Conservation (phyloP, 208 protist genomes). For the Zelonia costaricensis region DNA sequence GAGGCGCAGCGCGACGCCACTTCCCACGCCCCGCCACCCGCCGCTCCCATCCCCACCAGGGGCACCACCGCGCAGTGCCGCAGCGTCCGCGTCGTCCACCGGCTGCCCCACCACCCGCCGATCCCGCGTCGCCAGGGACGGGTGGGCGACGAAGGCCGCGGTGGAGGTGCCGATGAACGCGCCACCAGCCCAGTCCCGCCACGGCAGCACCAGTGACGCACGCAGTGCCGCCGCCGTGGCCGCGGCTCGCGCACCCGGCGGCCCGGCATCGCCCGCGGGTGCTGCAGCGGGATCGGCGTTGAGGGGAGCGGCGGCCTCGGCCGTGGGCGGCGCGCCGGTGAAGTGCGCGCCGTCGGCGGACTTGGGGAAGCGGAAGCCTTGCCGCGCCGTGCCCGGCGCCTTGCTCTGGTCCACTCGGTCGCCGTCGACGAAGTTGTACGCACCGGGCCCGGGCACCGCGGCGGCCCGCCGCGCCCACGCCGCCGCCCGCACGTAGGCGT, state of each 20-base stretch:
- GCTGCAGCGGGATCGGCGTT: neutral
- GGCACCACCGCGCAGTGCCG: neutral
- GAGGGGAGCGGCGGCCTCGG: neutral
- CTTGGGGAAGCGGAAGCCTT: constrained; percentile 19
- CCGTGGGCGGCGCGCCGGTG: neutral
- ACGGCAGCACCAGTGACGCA: constrained; percentile 16
- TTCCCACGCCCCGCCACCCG: constrained; percentile 30
- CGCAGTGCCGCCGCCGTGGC: neutral
- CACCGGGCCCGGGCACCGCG: constrained; percentile 32
- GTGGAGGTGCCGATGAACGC: constrained; percentile 27
- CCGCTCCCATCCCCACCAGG: neutral
- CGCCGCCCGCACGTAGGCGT: constrained; percentile 12
- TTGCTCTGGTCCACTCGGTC: constrained; percentile 18
- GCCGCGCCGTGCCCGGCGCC: constrained; percentile 11
- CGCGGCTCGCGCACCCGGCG: neutral
- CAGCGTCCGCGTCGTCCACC: neutral
- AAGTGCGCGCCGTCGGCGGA: constrained; percentile 24
- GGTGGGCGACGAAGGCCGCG: constrained; percentile 22
- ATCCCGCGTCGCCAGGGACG: constrained; percentile 18
- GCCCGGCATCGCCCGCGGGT: neutral
- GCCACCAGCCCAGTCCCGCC: constrained; percentile 30
- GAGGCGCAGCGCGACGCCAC: constrained; percentile 25
- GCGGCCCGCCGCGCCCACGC: constrained; percentile 21
- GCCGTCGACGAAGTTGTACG: constrained; percentile 31
- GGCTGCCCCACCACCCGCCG: constrained; percentile 5